A percentile compares a stretch with the other conserved stretches of the same genome.
Evolutionary conservation across 2,329 filamentous ascomycete genomes (phyloP).

Genomic region (Orbilia javanica): DNA sequence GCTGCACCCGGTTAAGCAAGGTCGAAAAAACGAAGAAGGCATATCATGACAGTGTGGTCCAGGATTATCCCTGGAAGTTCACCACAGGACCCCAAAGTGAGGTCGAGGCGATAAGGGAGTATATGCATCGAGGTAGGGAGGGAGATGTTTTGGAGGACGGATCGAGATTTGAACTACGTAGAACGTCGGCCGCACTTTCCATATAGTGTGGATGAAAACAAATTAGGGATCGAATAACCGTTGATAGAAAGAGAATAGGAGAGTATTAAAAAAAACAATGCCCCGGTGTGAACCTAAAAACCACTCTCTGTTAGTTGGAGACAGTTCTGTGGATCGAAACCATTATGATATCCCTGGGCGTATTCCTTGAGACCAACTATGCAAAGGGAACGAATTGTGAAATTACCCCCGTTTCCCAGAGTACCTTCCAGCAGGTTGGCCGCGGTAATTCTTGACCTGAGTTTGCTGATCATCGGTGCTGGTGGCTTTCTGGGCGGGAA

Average conservation of each 20-base stretch:
- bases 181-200: neutral
- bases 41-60: neutral
- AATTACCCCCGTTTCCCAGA: constrained; percentile 7
- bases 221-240: neutral
- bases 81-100: neutral
- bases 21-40: neutral
- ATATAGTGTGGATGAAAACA: neutral
- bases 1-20: neutral
- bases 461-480: neutral
- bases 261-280: neutral
- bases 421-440: neutral
- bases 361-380: too few relatives aligned
- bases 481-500: neutral
- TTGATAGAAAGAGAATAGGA: neutral
- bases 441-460: neutral
- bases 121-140: neutral
- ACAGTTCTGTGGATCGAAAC: neutral
- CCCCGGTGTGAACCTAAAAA: neutral
- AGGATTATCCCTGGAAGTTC: neutral
- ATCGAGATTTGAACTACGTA: neutral
- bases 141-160: neutral
- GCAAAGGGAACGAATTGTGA: neutral
- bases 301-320: neutral
- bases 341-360: neutral
- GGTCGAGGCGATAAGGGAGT: neutral